These are phyloP conservation scores for Pythium aquatile DNA, from an alignment of 352 stramenopile genomes.

Conservation along the genomic window DNA sequence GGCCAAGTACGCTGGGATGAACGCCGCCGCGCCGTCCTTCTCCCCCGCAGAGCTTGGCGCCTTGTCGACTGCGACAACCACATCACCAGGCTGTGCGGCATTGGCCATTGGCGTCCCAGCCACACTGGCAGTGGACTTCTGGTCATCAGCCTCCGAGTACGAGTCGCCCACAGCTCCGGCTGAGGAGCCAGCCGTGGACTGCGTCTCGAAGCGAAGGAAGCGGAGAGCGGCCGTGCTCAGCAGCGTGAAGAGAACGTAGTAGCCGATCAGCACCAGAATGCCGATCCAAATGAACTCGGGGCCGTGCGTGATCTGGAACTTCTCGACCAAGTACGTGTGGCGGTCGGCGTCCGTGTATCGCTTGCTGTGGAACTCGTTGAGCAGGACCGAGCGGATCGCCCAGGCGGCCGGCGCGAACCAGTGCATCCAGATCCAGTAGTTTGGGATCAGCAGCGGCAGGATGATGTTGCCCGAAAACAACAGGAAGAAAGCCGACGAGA, in stretches of 20 bases:
- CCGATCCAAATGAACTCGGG: constrained; percentile 34
- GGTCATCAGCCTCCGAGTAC: constrained; percentile 15
- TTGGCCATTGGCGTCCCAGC: background rate
- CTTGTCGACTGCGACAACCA: background rate
- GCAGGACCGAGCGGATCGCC: constrained; percentile 45
- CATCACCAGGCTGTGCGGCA: background rate
- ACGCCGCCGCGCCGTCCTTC: background rate
- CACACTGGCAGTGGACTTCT: background rate
- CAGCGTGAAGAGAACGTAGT: constrained; percentile 37
- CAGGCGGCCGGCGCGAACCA: constrained; percentile 59
- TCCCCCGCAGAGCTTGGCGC: background rate
- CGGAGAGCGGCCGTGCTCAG: constrained; percentile 30
- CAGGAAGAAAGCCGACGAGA: constrained; percentile 58
- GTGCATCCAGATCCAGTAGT: constrained; percentile 77
- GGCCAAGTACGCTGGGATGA: constrained; percentile 21
- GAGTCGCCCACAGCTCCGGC: constrained; percentile 5
- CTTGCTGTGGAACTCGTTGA: constrained; percentile 43
- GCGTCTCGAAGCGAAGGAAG: constrained; percentile 30
- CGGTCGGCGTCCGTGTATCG: background rate
- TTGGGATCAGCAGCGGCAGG: constrained; percentile 47
- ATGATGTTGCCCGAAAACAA: constrained; percentile 78
- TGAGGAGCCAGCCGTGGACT: constrained; percentile 15
- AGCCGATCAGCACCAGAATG: constrained; percentile 30
- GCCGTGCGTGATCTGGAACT: constrained; percentile 31
- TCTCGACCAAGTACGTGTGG: background rate